Base-by-base conservation (phyloP, 1,284 basidiomycete species). In the Mycosarcoma maydis region DNA sequence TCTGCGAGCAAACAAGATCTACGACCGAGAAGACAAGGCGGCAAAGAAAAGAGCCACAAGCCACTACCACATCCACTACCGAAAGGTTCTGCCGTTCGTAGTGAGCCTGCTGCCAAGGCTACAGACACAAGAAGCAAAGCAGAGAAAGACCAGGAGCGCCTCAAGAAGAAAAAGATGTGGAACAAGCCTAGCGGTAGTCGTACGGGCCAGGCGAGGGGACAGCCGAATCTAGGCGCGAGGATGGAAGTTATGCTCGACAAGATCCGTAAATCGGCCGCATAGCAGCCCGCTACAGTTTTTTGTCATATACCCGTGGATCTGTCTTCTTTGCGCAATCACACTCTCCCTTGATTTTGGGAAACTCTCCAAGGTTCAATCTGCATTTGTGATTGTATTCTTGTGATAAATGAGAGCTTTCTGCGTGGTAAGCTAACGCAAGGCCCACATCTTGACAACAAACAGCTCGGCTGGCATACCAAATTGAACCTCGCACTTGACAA, bases 231-330 rank as follows among this genome's bases (percentile, higher is more conserved):
- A 32, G 75, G 75, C 32, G 76, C 72, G 3, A 61, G 80, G 34
- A 74, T 81, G 74, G 72, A 76, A 22, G 72, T 81, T 19, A 76
- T 81, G 70, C 73, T 81, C 17, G 76, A 77, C 42, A 78, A 74
- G 65, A 78, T 80, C 51, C 65, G 55, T 46, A 69, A 55, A 26
- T 55, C 62, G 13, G 39, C 50, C 16, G 30, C 24, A 36, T 64
- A 53, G 44, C 3, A 22, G 13, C 24, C 5, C 14, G 3, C 26
- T 17, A 6, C 11, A 22, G 29, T 19, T 17, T 11, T 24, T 23
- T 39, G 14, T 26, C 19, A 36, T 45, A 59, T 59, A 59, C 53
- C 62, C 55, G 45, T 30, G n/a, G 48, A 38, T 17, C 27, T 29
- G 16, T 17, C 13, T 9, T 17, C 44, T 20, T 20, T 37, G 36